A percentile compares a stretch with the other conserved stretches of the same genome.
These are phyloP conservation scores for Trametes meyenii DNA, from an alignment of 768 basidiomycete genomes.

Conservation along the genomic window DNA sequence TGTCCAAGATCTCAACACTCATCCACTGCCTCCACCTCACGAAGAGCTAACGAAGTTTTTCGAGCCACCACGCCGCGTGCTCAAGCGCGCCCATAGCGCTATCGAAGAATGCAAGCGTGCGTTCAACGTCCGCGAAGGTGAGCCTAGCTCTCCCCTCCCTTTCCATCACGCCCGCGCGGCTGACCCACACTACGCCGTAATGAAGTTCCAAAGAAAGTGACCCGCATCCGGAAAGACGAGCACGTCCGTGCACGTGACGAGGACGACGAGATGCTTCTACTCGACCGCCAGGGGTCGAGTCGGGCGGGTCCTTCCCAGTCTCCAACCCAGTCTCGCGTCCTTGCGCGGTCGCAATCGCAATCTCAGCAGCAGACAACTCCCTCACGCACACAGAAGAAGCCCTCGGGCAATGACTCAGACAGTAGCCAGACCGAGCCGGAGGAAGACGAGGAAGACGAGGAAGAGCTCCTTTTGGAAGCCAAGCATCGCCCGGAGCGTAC, in stretches of 20 bases:
- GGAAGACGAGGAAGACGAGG: slow-evolving; percentile 42
- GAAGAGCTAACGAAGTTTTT: slow-evolving; percentile 85
- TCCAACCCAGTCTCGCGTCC: slow-evolving; percentile 21
- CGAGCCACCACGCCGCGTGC: slow-evolving; percentile 68
- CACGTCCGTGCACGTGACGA: slow-evolving; percentile 67
- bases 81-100: slow-evolving; percentile 59
- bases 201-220: slow-evolving; percentile 65
- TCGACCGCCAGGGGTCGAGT: slow-evolving; percentile 43
- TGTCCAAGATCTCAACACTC: slow-evolving; percentile 66
- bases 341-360: slow-evolving; percentile 26
- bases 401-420: slow-evolving; percentile 22
- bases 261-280: slow-evolving; percentile 59
- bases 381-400: slow-evolving; percentile 18
- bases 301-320: slow-evolving; percentile 25
- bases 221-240: slow-evolving; percentile 59
- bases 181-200: not conserved
- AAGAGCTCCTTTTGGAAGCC: slow-evolving; percentile 32
- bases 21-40: slow-evolving; percentile 86
- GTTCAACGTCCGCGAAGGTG: slow-evolving; percentile 83
- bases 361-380: slow-evolving; percentile 21
- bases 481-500: slow-evolving; percentile 22
- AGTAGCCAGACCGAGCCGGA: slow-evolving; percentile 58
- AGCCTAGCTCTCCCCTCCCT: slow-evolving; percentile 14
- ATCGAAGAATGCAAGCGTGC: slow-evolving; percentile 61
- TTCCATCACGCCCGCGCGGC: not conserved